These are phyloP conservation scores for Aspergillus ochraceus DNA, from an alignment of 2,329 filamentous ascomycete genomes.

Conservation along the genomic window DNA sequence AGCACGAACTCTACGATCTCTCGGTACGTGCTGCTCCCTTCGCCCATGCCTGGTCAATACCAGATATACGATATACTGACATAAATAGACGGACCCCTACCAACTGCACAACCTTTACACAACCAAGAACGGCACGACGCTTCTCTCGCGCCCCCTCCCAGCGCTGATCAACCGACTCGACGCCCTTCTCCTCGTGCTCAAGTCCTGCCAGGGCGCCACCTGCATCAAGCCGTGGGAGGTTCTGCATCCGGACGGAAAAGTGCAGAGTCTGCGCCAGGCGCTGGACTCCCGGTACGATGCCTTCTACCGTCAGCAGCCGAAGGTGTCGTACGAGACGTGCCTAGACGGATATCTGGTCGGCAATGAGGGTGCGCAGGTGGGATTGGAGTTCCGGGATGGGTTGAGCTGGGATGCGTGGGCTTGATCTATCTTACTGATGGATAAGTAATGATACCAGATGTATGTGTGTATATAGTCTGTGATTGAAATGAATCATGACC, in stretches of 20 bases:
- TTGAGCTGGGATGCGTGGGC: constrained; percentile 21
- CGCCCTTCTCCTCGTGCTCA: constrained; percentile 40
- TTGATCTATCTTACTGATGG: neutral
- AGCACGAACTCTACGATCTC: constrained; percentile 42
- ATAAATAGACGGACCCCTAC: constrained; percentile 35
- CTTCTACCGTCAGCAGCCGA: constrained; percentile 35
- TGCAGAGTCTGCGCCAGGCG: constrained; percentile 34
- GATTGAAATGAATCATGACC: neutral
- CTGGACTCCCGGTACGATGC: constrained; percentile 29
- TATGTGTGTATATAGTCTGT: neutral
- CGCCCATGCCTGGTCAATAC: too few relatives aligned
- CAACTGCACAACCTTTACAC: constrained; percentile 37
- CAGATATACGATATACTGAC: neutral
- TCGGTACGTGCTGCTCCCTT: constrained; percentile 18
- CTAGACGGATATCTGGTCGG: constrained; percentile 37
- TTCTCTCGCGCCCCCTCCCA: constrained; percentile 23
- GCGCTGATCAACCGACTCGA: constrained; percentile 32
- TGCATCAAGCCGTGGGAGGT: constrained; percentile 41
- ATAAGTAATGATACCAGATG: too few relatives aligned
- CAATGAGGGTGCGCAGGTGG: constrained; percentile 35
- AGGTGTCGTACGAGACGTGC: constrained; percentile 36
- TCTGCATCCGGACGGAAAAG: constrained; percentile 33
- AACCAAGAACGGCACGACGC: neutral
- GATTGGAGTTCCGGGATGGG: constrained; percentile 11
- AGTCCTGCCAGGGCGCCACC: constrained; percentile 37